These are phyloP conservation scores for Haplosporangium sp. DNA, from an alignment of 371 early-diverging fungal species.

Conservation along the genomic window DNA sequence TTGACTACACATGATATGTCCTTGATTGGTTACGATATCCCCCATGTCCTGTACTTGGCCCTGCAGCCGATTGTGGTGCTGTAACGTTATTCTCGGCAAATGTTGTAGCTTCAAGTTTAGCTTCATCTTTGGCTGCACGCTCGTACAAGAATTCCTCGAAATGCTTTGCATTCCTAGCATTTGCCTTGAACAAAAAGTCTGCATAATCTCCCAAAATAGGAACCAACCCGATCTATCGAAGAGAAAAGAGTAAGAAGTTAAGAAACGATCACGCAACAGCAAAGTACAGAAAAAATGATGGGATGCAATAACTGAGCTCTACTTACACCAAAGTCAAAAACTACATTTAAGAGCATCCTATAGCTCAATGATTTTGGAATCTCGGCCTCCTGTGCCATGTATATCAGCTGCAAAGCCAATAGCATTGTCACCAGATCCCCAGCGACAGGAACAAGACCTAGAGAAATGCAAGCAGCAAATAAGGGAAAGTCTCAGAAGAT, in stretches of 20 bases:
- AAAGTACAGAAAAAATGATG: neutral
- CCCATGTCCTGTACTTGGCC: neutral
- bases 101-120: constrained; percentile 10
- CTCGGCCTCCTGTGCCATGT: constrained; percentile 45
- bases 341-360: constrained; percentile 42
- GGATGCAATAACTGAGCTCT: neutral
- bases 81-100: neutral
- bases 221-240: constrained; percentile 24
- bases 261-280: neutral
- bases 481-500: neutral
- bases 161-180: constrained; percentile 38
- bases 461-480: neutral
- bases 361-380: constrained; percentile 28
- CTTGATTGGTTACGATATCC: neutral
- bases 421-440: constrained; percentile 28
- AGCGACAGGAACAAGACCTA: constrained; percentile 46
- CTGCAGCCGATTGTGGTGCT: constrained; percentile 14
- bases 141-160: constrained; percentile 44
- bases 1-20: neutral
- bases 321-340: constrained; percentile 42
- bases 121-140: constrained; percentile 24
- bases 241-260: neutral
- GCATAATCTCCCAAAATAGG: constrained; percentile 42
- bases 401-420: constrained; percentile 29
- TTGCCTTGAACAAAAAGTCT: constrained; percentile 51